Evolutionary conservation across 352 stramenopile species (phyloP).

Genomic region (Hyaloperonospora arabidopsidis): DNA sequence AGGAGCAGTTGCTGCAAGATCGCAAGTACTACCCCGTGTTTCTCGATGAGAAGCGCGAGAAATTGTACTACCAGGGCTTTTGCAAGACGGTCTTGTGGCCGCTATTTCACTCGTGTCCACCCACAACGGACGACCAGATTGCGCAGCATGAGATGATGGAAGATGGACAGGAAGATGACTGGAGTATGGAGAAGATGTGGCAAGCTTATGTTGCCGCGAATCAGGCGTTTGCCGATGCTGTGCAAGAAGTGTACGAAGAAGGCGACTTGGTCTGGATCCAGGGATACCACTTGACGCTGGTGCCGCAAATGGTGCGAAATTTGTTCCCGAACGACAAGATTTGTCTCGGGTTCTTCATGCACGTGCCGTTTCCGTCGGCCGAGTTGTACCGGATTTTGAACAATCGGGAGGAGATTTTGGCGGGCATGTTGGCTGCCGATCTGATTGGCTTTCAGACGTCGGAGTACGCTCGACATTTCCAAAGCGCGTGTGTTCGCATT

Average conservation of each 20-base stretch:
- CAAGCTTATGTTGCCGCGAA: conserved; percentile 87
- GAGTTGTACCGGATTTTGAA: conserved; percentile 87
- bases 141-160: conserved; percentile 50
- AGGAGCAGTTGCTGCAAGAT: conserved; percentile 78
- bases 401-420: conserved; percentile 81
- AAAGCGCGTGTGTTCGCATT: conserved; percentile 79
- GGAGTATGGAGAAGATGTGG: conserved; percentile 78
- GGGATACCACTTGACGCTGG: conserved; percentile 85
- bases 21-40: conserved; percentile 91
- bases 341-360: conserved; percentile 83
- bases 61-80: conserved; percentile 87
- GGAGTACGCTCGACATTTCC: conserved; percentile 86
- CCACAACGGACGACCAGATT: conserved; percentile 72
- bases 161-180: conserved; percentile 40
- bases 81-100: conserved; percentile 89
- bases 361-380: conserved; percentile 86
- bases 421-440: conserved; percentile 79
- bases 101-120: conserved; percentile 83
- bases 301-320: conserved; percentile 85
- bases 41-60: conserved; percentile 75
- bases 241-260: conserved; percentile 84
- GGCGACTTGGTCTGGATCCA: conserved; percentile 88
- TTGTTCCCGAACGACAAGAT: conserved; percentile 88
- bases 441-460: conserved; percentile 89
- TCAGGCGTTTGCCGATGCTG: conserved; percentile 77